Evolutionary conservation across 495 filamentous ascomycete genomes (phyloP), one percentile per base, ranked within the genome.

Genomic region (Letharia columbiana): DNA sequence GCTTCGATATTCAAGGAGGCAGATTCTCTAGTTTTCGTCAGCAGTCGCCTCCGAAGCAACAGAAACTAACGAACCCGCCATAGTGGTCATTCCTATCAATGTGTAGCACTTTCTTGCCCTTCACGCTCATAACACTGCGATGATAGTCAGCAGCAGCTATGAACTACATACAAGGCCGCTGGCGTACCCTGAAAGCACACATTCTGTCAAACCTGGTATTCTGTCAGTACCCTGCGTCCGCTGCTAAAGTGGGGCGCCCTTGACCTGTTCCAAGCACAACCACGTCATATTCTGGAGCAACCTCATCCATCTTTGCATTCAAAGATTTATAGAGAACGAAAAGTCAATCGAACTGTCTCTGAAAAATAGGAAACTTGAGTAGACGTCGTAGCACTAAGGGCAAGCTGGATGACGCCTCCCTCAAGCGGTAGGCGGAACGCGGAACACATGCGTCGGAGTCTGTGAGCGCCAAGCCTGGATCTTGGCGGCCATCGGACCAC

Each of bases 81-180:
- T 98, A 98, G 80, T 98, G 92, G 74, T 96, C 92, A 77, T 98
- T 98, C 77, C 94, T 88, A 79, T 98, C 94, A 74, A 98, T 97
- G 81, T 98, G 96, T 66, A 98, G 83, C 66, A 98, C 95, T 81
- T 97, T 98, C 83, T 95, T 94, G 68, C 94, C 94, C 82, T 98
- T 96, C 65, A 98, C 95, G 79, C 93, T 96, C 75, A 98, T 83
- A 67, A 98, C 94, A 76, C 91, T 94, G 63, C 47, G 60, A 45
- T 11, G 1, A 57, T 57, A 33, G 44, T 73, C 44, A 73, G 62
- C 45, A 20, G 23, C 20, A 47, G 17, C 23, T 39, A 8, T 37
- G 35, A 37, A 23, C 35, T 28, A 23, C 18, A 13, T 18, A 17
- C 18, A 18, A 60, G 15, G 12, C 23, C 39, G 60, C 52, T 28